Evolutionary conservation across 345 rosid species (phyloP), one percentile per base, ranked within the genome.

Genomic region (Eucalyptus fibrosa): DNA sequence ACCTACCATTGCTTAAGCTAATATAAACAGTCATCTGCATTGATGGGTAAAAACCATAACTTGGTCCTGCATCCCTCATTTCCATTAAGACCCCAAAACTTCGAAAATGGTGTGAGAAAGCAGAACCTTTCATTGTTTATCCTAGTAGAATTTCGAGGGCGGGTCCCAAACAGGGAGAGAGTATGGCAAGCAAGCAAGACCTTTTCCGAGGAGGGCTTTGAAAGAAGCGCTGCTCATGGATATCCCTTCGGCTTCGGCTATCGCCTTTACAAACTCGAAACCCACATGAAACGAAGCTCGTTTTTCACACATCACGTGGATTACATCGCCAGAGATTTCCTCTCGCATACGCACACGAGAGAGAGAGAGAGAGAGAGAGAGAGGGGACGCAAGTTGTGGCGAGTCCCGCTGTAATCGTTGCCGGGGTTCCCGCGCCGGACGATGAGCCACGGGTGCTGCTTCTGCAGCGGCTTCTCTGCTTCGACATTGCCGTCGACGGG

Each of bases 371-470:
- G 44, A 32, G 19, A 26, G 60, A 62, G n/a, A 51, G 56, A 51
- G 56, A 53, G 56, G 3, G 56, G 26, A 91, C 47, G 40, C 44
- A 97, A 98, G 88, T 96, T 96, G 89, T 97, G 99, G 56, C 99
- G 97, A 53, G 98, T 97, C 92, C 95, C 94, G 50, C 93, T 89
- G 90, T 95, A 97, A 90, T 91, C 93, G 53, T 94, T 92, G 83
- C 98, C 98, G 53, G 99, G 99, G 87, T 97, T 96, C 28, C 99
- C 97, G 47, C 96, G 97, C 24, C 98, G 97, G 72, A 96, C 97
- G 86, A 97, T 94, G 80, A 97, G 95, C 99, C 99, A 97, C 21
- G 96, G 97, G 7, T 90, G 88, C 87, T 91, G 94, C n/a, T 21
- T 55, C 59, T 92, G 93, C 55, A 92, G 94, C 45, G 91, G 94